Base-by-base conservation (phyloP, 371 early-diverging fungal genomes). In the Capillidium heterosporum region DNA sequence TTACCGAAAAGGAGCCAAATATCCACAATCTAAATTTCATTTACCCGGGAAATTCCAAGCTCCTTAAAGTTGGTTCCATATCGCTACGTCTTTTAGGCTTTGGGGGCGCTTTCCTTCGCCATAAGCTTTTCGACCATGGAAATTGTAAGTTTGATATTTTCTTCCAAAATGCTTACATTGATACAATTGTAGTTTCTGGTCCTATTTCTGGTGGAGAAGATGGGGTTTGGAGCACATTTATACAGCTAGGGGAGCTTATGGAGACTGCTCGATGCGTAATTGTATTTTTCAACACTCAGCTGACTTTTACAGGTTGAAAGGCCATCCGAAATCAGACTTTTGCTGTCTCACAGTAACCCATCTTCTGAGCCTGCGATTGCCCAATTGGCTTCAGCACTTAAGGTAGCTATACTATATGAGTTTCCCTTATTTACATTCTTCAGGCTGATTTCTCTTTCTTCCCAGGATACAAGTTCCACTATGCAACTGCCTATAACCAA, bases 151-250 rank as follows among this genome's bases (percentile, higher is more conserved):
- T 32, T 23, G 39, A 29, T 39, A 17, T 24, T 10, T 47, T 27
- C 23, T 19, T 31, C 10, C 10, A 31, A 13, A 52, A n/a, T n/a
- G n/a, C n/a, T n/a, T n/a, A n/a, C n/a, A n/a, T n/a, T n/a, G n/a
- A 29, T 13, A 28, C 24, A 48, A 26, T n/a, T 23, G 23, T 43
- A 78, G 78, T 77, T 21, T 61, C 66, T 5, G 72, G 73, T 31
- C 78, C 81, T 2, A 79, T 81, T 63, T 79, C 81, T 32, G 81
- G 81, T 29, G 81, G 81, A 19, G 61, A 69, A 11, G 81, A 78
- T 35, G 76, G 75, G 28, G 78, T 79, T 78, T 81, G 81, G 81
- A 78, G 79, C 5, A 79, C 81, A 7, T 71, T 78, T 19, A 58
- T 81, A 40, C 81, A 81, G 57, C 74, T 81, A 31, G 81, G 81